Evolutionary conservation across 2,329 filamentous ascomycete species (phyloP).

Genomic region (Aspergillus arachidicola): DNA sequence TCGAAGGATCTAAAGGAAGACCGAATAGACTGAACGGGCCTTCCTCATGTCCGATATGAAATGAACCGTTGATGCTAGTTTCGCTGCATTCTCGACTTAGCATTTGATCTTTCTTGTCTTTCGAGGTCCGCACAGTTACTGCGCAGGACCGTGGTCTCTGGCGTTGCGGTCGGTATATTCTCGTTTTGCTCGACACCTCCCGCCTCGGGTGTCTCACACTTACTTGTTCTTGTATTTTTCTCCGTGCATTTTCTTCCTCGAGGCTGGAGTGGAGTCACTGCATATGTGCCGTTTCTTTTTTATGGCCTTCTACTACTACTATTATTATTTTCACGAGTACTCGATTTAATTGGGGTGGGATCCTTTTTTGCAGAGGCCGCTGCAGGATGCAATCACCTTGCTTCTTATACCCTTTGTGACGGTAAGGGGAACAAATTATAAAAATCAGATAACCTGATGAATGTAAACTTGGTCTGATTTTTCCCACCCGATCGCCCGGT

Average conservation of each 20-base stretch:
- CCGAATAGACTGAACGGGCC: slow-evolving; percentile 29
- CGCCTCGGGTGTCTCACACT: background rate
- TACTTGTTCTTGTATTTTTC: slow-evolving; percentile 1
- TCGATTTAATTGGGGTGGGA: slow-evolving; percentile 8
- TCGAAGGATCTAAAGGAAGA: slow-evolving; percentile 47
- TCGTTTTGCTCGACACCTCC: background rate
- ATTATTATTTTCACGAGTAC: slow-evolving; percentile 5
- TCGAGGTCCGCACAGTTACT: slow-evolving; percentile 22
- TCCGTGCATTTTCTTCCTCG: slow-evolving; percentile 6
- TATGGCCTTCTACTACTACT: slow-evolving; percentile 1
- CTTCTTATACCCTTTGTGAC: slow-evolving; percentile 2
- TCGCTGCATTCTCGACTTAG: slow-evolving; percentile 1
- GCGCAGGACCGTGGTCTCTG: slow-evolving; percentile 30
- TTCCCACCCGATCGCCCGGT: too few species aligned
- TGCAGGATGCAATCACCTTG: background rate
- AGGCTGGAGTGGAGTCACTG: background rate
- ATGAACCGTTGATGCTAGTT: background rate
- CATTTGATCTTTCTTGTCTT: slow-evolving; percentile 4
- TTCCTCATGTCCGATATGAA: background rate
- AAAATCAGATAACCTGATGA: slow-evolving; percentile 1
- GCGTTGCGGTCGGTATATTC: slow-evolving; percentile 22
- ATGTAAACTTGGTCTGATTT: background rate
- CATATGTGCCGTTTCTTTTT: slow-evolving; percentile 5
- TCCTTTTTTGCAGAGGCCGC: background rate
- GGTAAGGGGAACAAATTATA: background rate